Base-by-base conservation (phyloP, 2,329 filamentous ascomycete species). In the Tolypocladium album region DNA sequence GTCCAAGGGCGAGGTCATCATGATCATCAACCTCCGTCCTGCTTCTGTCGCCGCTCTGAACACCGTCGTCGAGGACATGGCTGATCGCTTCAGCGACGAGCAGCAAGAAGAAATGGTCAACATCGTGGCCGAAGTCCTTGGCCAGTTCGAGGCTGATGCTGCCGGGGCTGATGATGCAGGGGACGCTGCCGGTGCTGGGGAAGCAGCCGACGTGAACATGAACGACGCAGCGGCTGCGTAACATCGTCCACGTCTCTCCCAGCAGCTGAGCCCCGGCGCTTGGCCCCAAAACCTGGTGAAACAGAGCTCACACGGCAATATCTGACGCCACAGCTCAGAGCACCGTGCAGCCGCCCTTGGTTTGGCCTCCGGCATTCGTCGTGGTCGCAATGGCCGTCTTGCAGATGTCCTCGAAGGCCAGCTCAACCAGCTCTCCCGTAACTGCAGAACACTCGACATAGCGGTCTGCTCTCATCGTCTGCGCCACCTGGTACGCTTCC, bases 11-110 rank as follows among this genome's bases (percentile, higher is more conserved):
- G 87, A 89, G 71, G 74, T 87, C 59, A 75, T 89, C 67, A 87
- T 88, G 82, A 81, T 89, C 56, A 70, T 88, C 65, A 89, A 89
- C 68, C 73, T 87, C 52, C 79, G 86, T 13, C 87, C 87, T 0
- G 76, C 78, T 27, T 82, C 78, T 36, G 75, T 79, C 38, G 79
- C 81, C 4, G 79, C 81, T 55, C 75, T 89, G 64, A 86, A 86
- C 67, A 82, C 82, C 20, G 77, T 88, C 57, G 76, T 89, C 40
- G 85, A 89, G 71, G 85, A 89, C 64, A 82, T 87, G 76, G 78
- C 82, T 60, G 76, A 78, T 42, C 80, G 87, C 9, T 86, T 87
- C 68, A 76, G 71, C 55, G 79, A 82, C 24, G 80, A 85, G 55
- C 76, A 86, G 70, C 84, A 87, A 65, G 72, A 79, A 61, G 77